A percentile compares a stretch with the other conserved stretches of the same genome.
Conservation (phyloP, 768 basidiomycete genomes). For the Auricularia heimuer region DNA sequence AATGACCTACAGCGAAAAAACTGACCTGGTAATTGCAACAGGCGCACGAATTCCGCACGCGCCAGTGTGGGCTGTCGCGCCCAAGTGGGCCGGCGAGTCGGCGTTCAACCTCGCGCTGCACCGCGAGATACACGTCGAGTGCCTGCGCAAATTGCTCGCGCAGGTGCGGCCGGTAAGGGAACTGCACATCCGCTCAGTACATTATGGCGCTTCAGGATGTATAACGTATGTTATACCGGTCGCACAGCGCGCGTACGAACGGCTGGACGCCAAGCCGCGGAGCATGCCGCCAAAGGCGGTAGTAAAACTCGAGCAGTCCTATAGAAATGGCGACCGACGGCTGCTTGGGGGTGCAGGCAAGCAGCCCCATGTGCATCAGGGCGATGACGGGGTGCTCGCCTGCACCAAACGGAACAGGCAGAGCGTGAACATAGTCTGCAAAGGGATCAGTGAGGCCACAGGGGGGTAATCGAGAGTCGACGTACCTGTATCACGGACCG, state of each 20-base stretch:
- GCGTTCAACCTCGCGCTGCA: constrained; percentile 1
- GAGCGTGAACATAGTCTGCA: background rate
- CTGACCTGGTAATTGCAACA: constrained; percentile 5
- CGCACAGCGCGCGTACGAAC: background rate
- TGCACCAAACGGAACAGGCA: too few relatives aligned
- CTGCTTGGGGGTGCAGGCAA: background rate
- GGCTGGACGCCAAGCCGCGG: background rate
- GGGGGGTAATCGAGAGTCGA: too few relatives aligned
- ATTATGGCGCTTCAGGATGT: background rate
- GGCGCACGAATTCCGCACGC: constrained; percentile 7
- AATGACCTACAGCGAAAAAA: background rate
- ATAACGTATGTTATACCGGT: background rate
- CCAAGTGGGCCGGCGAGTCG: constrained; percentile 7
- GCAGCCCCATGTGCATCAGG: background rate
- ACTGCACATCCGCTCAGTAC: background rate
- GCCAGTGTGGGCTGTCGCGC: constrained; percentile 8
- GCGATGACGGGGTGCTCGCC: background rate
- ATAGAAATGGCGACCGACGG: background rate
- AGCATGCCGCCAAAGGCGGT: background rate
- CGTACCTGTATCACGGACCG: too few relatives aligned
- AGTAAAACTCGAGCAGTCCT: background rate
- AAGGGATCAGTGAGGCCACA: too few relatives aligned
- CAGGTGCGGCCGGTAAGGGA: background rate
- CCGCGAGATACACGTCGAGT: constrained; percentile 9
- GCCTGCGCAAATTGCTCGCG: constrained; percentile 6